Evolutionary conservation across 192 early-diverging fungal species (phyloP).

Genomic region (Geranomyces michiganensis): DNA sequence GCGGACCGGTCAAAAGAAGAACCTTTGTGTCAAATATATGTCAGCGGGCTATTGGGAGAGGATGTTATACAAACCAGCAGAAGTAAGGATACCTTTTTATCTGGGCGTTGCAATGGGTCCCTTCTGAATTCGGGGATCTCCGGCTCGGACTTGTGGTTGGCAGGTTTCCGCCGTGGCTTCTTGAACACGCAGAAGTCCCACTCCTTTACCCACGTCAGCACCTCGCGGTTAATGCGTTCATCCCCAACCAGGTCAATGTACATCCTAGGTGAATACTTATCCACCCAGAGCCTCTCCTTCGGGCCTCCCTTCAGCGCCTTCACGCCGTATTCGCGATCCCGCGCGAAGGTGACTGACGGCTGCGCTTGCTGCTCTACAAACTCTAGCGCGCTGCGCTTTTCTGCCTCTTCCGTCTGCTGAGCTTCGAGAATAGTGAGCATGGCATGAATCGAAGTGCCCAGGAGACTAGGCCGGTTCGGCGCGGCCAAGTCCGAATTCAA

Average conservation of each 20-base stretch:
- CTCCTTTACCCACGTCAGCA: constrained; percentile 91
- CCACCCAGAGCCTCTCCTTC: constrained; percentile 71
- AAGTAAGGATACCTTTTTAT: constrained; percentile 52
- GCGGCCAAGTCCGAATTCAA: background rate
- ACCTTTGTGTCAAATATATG: constrained; percentile 32
- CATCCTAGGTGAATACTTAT: constrained; percentile 81
- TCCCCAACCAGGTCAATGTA: constrained; percentile 91
- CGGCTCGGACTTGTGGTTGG: background rate
- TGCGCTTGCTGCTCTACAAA: constrained; percentile 6
- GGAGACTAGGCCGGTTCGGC: constrained; percentile 14
- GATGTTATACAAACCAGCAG: background rate
- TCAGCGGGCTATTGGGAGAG: background rate
- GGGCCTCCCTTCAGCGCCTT: constrained; percentile 7
- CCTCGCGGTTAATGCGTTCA: constrained; percentile 83
- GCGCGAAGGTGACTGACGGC: constrained; percentile 2
- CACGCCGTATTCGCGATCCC: constrained; percentile 7
- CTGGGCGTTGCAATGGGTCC: constrained; percentile 60
- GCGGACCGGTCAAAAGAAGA: constrained; percentile 85
- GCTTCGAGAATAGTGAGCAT: constrained; percentile 39
- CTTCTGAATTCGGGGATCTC: constrained; percentile 5
- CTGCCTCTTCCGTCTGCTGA: constrained; percentile 22
- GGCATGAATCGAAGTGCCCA: constrained; percentile 31
- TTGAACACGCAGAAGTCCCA: constrained; percentile 96
- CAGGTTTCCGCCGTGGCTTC: constrained; percentile 10
- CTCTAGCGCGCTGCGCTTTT: constrained; percentile 1